Evolutionary conservation across 2,329 filamentous ascomycete genomes (phyloP).

Genomic region (Aspergillus pseudoviridinutans): DNA sequence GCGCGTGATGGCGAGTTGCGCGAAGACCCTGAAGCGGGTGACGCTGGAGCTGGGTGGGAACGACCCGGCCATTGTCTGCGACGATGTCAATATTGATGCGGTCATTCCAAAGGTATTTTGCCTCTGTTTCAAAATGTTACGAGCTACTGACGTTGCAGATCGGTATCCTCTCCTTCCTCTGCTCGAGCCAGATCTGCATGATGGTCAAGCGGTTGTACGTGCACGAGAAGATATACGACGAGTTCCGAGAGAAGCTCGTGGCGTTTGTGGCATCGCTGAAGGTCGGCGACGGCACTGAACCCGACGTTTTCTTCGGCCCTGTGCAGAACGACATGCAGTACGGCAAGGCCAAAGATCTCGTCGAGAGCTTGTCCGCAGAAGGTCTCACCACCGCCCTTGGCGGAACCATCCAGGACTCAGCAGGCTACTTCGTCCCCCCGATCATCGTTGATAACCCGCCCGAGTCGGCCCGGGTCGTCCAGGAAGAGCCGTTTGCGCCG

Average conservation of each 20-base stretch:
- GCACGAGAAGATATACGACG: constrained; percentile 56
- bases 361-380: constrained; percentile 53
- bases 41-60: constrained; percentile 56
- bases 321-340: constrained; percentile 64
- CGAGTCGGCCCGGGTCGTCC: constrained; percentile 52
- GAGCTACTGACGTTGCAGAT: constrained; percentile 25
- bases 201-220: constrained; percentile 59
- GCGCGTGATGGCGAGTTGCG: constrained; percentile 48
- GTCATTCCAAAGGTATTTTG: constrained; percentile 36
- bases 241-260: constrained; percentile 48
- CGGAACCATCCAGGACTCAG: constrained; percentile 41
- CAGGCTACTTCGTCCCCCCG: constrained; percentile 57
- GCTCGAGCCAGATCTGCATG: constrained; percentile 55
- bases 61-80: constrained; percentile 52
- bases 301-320: constrained; percentile 52
- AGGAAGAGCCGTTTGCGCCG: constrained; percentile 61
- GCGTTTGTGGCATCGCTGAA: constrained; percentile 43
- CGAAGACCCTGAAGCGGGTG: constrained; percentile 51
- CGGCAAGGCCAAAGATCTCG: constrained; percentile 54
- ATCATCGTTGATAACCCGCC: constrained; percentile 58
- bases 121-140: background rate
- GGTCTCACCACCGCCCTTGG: constrained; percentile 52
- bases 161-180: constrained; percentile 48
- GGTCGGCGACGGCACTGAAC: constrained; percentile 38
- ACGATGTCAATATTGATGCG: constrained; percentile 49